Percentiles rank a stretch among this genome's conserved stretches.
Conservation (phyloP, 1,284 basidiomycete genomes). For the Lentinus polychrous region DNA sequence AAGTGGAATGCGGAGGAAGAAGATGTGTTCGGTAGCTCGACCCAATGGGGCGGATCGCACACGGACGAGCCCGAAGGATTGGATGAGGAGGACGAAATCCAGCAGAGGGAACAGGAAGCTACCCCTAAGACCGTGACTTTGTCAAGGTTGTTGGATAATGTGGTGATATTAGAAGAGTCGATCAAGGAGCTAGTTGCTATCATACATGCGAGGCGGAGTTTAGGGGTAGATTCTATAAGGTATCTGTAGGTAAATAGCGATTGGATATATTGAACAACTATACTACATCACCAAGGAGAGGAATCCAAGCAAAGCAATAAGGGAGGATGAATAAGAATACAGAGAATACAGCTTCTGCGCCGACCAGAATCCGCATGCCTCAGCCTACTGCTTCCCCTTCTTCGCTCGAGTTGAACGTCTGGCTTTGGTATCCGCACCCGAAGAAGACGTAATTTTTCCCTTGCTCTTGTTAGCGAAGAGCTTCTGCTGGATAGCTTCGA, state of each 20-base stretch:
- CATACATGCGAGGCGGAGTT: conserved; percentile 75
- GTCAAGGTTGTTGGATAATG: conserved; percentile 87
- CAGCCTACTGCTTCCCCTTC: conserved; percentile 12
- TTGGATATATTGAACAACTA: conserved; percentile 5
- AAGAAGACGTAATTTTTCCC: conserved; percentile 24
- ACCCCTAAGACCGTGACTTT: conserved; percentile 53
- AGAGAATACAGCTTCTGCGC: conserved; percentile 2
- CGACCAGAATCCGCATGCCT: conserved; percentile 11
- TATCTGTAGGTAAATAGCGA: conserved; percentile 43
- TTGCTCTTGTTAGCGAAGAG: conserved; percentile 41
- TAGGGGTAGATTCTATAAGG: conserved; percentile 81
- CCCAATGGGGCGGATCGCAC: conserved; percentile 45
- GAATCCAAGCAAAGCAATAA: neutral
- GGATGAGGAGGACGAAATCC: conserved; percentile 25
- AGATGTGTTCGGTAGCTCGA: conserved; percentile 54
- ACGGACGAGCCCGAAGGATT: conserved; percentile 26
- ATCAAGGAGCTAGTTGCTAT: conserved; percentile 92
- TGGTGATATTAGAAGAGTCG: conserved; percentile 91
- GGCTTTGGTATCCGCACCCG: conserved; percentile 10
- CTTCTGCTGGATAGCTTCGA: conserved; percentile 55
- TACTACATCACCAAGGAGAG: neutral
- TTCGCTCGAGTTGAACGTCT: conserved; percentile 7
- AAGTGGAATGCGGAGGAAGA: conserved; percentile 56
- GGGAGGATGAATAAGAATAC: conserved; percentile 1
- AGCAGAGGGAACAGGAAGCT: conserved; percentile 25